These are phyloP conservation scores for Isatis lusitanica DNA, from an alignment of 441 rosid species.

Conservation along the genomic window DNA sequence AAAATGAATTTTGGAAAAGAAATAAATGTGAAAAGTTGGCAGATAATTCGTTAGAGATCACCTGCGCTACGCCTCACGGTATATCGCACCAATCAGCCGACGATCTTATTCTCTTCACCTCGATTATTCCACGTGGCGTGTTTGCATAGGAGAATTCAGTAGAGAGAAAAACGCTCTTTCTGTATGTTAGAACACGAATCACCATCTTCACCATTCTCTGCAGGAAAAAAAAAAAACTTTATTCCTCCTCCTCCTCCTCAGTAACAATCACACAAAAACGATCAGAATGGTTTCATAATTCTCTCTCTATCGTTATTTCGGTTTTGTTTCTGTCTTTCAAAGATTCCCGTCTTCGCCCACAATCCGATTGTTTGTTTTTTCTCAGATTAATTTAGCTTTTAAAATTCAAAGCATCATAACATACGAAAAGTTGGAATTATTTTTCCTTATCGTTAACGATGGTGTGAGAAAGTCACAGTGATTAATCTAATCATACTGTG, in stretches of 20 bases:
- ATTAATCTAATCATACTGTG: constrained; percentile 21
- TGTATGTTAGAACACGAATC: constrained; percentile 28
- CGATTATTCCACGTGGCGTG: constrained; percentile 18
- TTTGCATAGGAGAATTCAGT: background rate
- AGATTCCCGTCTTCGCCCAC: constrained; percentile 9
- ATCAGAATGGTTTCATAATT: constrained; percentile 20
- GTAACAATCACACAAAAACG: background rate
- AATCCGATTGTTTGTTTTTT: background rate
- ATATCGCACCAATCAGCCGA: background rate
- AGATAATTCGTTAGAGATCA: constrained; percentile 33
- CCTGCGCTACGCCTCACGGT: constrained; percentile 21
- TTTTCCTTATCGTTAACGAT: background rate
- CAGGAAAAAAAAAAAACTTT: constrained; percentile 11
- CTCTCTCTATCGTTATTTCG: background rate
- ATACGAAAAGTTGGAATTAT: background rate
- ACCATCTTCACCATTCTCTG: constrained; percentile 37
- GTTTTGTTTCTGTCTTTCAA: background rate
- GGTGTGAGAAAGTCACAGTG: constrained; percentile 24
- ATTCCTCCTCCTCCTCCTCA: constrained; percentile 10
- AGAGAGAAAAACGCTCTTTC: constrained; percentile 29
- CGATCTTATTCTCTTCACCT: background rate
- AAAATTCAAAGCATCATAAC: constrained; percentile 3
- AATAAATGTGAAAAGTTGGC: constrained; percentile 40
- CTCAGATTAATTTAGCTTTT: background rate
- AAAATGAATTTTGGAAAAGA: constrained; percentile 14